Base-by-base conservation (phyloP, 2,329 filamentous ascomycete species). In the Epicoccum nigrum region DNA sequence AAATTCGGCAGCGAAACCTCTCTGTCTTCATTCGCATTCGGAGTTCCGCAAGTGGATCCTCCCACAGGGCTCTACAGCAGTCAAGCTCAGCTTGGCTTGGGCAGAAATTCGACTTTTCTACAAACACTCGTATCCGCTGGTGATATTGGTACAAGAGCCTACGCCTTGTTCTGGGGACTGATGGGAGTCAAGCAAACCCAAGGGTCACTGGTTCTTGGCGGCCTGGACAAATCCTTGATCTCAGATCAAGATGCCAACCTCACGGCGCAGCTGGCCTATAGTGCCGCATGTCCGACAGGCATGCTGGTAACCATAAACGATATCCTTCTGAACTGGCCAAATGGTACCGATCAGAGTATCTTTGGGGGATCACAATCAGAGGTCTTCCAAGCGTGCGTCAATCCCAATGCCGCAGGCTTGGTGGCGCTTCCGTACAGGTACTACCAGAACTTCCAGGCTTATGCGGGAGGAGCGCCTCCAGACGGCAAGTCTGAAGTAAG, bases 101-200 rank as follows among this genome's bases (percentile, higher is more conserved):
- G 21, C 21, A 35, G 47, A 7, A 68, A 72, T 40, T 74, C 70
- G 21, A 67, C 69, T 1, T 42, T 74, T 21, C 49, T 74, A 5
- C 53, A 53, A 13, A 34, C 53, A 11, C 61, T 73, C 11, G 51
- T 60, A 33, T 40, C 52, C 12, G 45, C 62, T 4, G 62, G 63
- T 15, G 44, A 59, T 27, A 73, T 72, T 45, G 54, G 56, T 5
- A 65, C 64, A 25, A 63, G 63, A 15, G 62, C 59, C 13, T 73
- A 67, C 56, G 64, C 64, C 19, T 60, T 69, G n/a, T 73, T 69
- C 42, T 73, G 65, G 62, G 71, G 69, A 13, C 51, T 59, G 11
- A 58, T 58, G 17, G 63, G 62, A n/a, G 61, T 44, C 42, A 45
- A 45, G 43, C 56, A 68, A 46, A 53, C 59, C 25, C 51, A 53